phyloP scores from a whole-genome alignment of 2,329 filamentous ascomycete species.

The Penicillium sp. region DNA sequence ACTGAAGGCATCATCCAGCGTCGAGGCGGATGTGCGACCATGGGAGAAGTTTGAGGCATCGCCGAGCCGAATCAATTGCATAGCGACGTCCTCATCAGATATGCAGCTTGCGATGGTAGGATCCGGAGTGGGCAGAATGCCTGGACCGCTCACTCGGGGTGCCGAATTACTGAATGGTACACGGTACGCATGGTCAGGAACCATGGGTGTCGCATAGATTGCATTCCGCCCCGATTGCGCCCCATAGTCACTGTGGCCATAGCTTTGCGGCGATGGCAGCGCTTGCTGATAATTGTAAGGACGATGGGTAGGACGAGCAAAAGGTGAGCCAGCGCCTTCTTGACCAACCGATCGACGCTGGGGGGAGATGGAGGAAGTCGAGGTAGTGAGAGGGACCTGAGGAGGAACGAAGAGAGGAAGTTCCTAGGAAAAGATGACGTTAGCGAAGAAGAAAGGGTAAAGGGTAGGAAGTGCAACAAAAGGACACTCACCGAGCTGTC shows the following conservation, averaged over 20 bases:
- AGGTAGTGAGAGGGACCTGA: conserved; percentile 89
- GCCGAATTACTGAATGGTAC: conserved; percentile 50
- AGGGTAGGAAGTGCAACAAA: conserved; percentile 15
- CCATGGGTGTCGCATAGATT: conserved; percentile 61
- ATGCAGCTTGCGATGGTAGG: conserved; percentile 97
- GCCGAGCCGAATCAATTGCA: conserved; percentile 93
- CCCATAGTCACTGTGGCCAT: conserved; percentile 53
- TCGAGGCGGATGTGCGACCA: conserved; percentile 88
- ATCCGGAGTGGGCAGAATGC: conserved; percentile 85
- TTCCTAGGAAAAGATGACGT: conserved; percentile 60
- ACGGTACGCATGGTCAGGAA: conserved; percentile 59
- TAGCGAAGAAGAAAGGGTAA: conserved; percentile 19
- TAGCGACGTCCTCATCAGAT: conserved; percentile 95
- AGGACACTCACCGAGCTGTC: conserved; percentile 84
- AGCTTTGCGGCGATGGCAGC: conserved; percentile 80
- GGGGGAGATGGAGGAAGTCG: conserved; percentile 94
- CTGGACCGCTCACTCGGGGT: conserved; percentile 43
- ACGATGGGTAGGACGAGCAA: conserved; percentile 71
- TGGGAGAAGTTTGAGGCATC: conserved; percentile 93
- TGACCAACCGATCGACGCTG: conserved; percentile 75
- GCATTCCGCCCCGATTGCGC: conserved; percentile 31
- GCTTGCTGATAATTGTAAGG: conserved; percentile 74
- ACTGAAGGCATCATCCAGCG: conserved; percentile 88
- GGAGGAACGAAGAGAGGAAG: conserved; percentile 90
- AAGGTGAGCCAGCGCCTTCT: conserved; percentile 66